Percentiles rank a stretch among this genome's conserved stretches.
Evolutionary conservation across 768 basidiomycete species (phyloP).

Genomic region (Solioccasus polychromus): DNA sequence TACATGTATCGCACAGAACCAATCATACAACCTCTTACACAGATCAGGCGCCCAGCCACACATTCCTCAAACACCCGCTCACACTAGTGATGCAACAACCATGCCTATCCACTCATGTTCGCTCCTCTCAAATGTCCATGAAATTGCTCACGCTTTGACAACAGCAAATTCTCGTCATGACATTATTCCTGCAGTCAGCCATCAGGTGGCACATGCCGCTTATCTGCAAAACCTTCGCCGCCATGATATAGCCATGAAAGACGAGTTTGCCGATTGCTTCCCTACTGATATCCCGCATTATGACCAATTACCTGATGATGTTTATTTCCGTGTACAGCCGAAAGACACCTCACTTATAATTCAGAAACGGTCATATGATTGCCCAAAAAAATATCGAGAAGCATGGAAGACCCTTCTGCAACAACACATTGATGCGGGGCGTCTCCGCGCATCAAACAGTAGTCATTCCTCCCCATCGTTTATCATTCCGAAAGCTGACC

Average conservation of each 20-base stretch:
- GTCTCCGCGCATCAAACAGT: constrained; percentile 27
- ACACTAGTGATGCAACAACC: no score
- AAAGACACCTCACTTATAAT: constrained; percentile 21
- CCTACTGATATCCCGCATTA: constrained; percentile 25
- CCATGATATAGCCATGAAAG: no score
- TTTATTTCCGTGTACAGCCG: constrained; percentile 21
- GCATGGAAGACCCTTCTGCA: constrained; percentile 34
- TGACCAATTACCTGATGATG: constrained; percentile 18
- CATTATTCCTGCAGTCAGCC: no score
- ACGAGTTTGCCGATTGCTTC: constrained; percentile 21
- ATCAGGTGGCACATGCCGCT: no score
- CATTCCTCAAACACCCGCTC: no score
- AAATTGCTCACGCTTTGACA: no score
- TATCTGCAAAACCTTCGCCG: no score
- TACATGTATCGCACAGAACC: constrained; percentile 2
- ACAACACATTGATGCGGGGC: constrained; percentile 32
- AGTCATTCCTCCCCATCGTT: constrained; percentile 35
- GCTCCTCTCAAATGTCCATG: no score
- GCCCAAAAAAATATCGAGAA: constrained; percentile 31
- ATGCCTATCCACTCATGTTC: no score
- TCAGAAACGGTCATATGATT: constrained; percentile 25
- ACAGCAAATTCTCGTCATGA: no score
- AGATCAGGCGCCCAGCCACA: no score
- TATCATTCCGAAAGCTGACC: constrained; percentile 36
- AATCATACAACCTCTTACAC: constrained; percentile 13